A percentile compares a stretch with the other conserved stretches of the same genome.
phyloP scores from a whole-genome alignment of 1,139 yeast species.

The Pichia inconspicua region DNA sequence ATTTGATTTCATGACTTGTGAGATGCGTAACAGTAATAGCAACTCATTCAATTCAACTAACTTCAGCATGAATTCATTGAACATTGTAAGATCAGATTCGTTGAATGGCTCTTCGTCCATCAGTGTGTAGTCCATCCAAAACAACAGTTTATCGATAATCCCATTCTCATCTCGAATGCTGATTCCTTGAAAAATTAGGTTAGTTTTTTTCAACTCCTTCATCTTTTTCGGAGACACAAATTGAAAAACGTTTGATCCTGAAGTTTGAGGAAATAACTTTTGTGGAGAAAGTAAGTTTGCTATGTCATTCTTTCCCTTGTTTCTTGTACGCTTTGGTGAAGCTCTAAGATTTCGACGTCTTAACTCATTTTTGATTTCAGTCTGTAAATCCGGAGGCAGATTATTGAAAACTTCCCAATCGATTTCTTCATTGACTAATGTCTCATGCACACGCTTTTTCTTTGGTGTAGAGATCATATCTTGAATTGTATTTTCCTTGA shows the following conservation, averaged over 20 bases:
- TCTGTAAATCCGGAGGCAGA: conserved; percentile 46
- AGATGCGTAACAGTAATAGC: conserved; percentile 9
- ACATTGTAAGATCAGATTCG: conserved; percentile 21
- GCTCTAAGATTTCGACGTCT: conserved; percentile 21
- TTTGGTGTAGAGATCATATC: background rate
- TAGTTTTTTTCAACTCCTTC: conserved; percentile 1
- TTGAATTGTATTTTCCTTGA: background rate
- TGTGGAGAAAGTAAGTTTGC: conserved; percentile 15
- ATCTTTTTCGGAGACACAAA: conserved; percentile 7
- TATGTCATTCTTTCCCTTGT: conserved; percentile 13
- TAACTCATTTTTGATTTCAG: conserved; percentile 42
- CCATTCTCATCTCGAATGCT: conserved; percentile 14
- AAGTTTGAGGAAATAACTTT: conserved; percentile 8
- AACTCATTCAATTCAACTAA: conserved; percentile 10
- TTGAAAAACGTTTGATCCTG: background rate
- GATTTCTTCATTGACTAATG: conserved; percentile 22
- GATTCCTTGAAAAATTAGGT: conserved; percentile 21
- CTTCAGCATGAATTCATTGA: conserved; percentile 22
- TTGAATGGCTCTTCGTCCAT: conserved; percentile 16
- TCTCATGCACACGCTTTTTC: background rate
- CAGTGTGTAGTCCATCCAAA: conserved; percentile 23
- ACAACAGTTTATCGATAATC: conserved; percentile 12
- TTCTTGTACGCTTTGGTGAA: conserved; percentile 17
- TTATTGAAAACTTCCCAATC: conserved; percentile 49
- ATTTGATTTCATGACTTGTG: background rate